A percentile compares a stretch with the other conserved stretches of the same genome.
These are phyloP conservation scores for Lepidium aucheri DNA, from an alignment of 345 rosid species.

Conservation along the genomic window DNA sequence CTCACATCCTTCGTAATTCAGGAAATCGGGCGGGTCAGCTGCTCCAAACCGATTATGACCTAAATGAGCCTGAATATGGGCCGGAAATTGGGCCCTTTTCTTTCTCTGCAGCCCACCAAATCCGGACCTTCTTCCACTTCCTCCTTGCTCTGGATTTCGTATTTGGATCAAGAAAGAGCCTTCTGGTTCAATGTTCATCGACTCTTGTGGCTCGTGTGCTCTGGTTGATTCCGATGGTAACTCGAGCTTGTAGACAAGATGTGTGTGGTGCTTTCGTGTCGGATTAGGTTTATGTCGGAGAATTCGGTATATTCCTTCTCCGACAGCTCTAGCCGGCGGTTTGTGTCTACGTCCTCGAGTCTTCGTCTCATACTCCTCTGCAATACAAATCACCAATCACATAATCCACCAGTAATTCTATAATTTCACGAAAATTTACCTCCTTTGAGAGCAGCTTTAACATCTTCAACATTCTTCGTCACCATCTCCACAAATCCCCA, in stretches of 20 bases:
- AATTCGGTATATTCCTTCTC: conserved; percentile 73
- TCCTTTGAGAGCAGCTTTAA: conserved; percentile 52
- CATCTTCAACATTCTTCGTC: conserved; percentile 43
- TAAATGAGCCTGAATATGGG: conserved; percentile 52
- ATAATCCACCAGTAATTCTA: neutral
- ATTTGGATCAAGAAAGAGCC: conserved; percentile 65
- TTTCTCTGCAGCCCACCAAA: conserved; percentile 52
- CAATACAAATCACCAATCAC: neutral
- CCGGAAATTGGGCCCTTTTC: conserved; percentile 57
- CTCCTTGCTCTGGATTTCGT: conserved; percentile 47
- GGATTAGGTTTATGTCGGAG: conserved; percentile 45
- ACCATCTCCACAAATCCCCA: conserved; percentile 83
- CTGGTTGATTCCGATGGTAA: conserved; percentile 34
- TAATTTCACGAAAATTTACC: conserved; percentile 15
- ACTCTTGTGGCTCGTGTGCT: conserved; percentile 51
- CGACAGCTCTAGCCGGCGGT: conserved; percentile 47
- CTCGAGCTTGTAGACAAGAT: conserved; percentile 66
- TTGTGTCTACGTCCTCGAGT: conserved; percentile 51
- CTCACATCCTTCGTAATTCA: conserved; percentile 80
- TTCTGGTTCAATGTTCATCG: conserved; percentile 54
- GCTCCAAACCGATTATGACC: conserved; percentile 37
- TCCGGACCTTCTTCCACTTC: conserved; percentile 18
- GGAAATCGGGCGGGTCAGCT: conserved; percentile 62
- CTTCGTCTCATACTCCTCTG: conserved; percentile 63
- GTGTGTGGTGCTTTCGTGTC: conserved; percentile 45